Conservation (phyloP, 2,329 filamentous ascomycete species). For the Anthostomella pinea region DNA sequence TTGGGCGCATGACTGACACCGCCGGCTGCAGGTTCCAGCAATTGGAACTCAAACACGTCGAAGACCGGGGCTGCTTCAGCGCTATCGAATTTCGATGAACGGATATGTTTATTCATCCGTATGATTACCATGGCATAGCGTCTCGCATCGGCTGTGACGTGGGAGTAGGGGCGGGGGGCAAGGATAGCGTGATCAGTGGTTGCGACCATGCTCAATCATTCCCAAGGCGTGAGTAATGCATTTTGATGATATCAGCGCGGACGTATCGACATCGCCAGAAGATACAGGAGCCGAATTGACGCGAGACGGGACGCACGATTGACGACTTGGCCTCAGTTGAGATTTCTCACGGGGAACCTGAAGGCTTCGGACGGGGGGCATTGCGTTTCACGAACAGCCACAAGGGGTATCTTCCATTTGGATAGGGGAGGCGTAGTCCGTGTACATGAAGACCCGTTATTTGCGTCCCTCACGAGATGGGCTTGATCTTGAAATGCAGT, state of each 20-base stretch:
- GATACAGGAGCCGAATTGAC: too few species aligned
- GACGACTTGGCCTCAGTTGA: too few species aligned
- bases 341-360: too few species aligned
- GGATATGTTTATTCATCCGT: constrained; percentile 3
- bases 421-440: constrained; percentile 19
- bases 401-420: constrained; percentile 25
- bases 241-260: too few species aligned
- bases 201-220: too few species aligned
- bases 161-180: too few species aligned
- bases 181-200: too few species aligned
- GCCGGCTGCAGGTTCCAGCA: constrained; percentile 83
- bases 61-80: constrained; percentile 77
- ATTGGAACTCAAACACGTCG: constrained; percentile 83
- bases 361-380: too few species aligned
- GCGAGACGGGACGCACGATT: too few species aligned
- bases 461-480: constrained; percentile 48
- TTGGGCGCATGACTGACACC: too few species aligned
- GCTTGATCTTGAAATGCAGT: constrained; percentile 95
- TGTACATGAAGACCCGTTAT: constrained; percentile 17
- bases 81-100: constrained; percentile 83
- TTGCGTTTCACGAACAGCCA: constrained; percentile 22
- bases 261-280: too few species aligned
- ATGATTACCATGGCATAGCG: constrained; percentile 1
- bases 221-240: too few species aligned
- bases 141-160: neutral